Base-by-base conservation (phyloP, 371 early-diverging fungal species). In the Cladochytrium tenue region DNA sequence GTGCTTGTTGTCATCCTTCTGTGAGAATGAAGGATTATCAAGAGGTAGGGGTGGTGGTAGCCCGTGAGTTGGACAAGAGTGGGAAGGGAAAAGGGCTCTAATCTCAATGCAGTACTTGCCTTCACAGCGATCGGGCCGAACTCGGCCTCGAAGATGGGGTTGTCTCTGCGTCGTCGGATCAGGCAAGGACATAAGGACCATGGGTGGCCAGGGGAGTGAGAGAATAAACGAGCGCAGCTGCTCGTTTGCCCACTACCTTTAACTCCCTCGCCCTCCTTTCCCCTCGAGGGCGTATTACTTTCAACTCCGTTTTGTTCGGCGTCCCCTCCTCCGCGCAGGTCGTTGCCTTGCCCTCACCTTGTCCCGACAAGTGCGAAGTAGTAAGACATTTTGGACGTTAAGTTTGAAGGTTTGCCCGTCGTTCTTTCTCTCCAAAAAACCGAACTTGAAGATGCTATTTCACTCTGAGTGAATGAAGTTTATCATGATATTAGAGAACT, bases 1-100 rank as follows among this genome's bases (percentile, higher is more conserved):
- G 74, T 95, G 95, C 59, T 89, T 87, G 71, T 88, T 85, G 60
- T 96, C 97, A 63, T 94, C 92, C 61, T 75, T 69, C 71, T 75
- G 66, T 55, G 27, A 17, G 53, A 58, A 20, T 51, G 31, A 7
- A n/a, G n/a, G n/a, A n/a, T n/a, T n/a, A n/a, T n/a, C n/a, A n/a
- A n/a, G n/a, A n/a, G n/a, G n/a, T n/a, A n/a, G n/a, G n/a, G n/a
- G n/a, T n/a, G n/a, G n/a, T n/a, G n/a, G n/a, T n/a, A n/a, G n/a
- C n/a, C n/a, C n/a, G n/a, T n/a, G n/a, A n/a, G n/a, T n/a, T n/a
- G 43, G 20, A 13, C 43, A 20, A 43, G 20, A 7, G 43, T 20
- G 43, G 20, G 43, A 43, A 13, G 13, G 20, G 43, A 43, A 43
- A 43, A 43, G n/a, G n/a, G n/a, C n/a, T n/a, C 43, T 20, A 20